Conservation (phyloP, 179 eudicot species). For the Sideroxylon spinosum region DNA sequence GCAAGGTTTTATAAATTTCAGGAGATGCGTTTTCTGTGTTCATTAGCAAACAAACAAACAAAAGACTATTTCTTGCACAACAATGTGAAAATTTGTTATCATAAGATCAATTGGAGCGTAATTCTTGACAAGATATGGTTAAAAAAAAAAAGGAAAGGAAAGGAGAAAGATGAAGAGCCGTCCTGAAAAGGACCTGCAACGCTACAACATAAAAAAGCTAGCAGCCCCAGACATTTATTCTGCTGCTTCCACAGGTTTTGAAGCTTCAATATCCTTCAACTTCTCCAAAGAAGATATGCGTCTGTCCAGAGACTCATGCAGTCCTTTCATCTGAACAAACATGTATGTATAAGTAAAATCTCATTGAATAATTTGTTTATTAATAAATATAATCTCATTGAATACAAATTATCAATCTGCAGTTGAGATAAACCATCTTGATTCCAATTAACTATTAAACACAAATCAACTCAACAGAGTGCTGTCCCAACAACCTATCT, state of each 20-base stretch:
- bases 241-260: slow-evolving; percentile 43
- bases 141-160: not conserved
- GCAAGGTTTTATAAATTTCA: not conserved
- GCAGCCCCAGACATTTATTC: slow-evolving; percentile 30
- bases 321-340: slow-evolving; percentile 50
- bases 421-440: not conserved
- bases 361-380: not conserved
- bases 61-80: not conserved
- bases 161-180: not conserved
- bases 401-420: not conserved
- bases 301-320: slow-evolving; percentile 55
- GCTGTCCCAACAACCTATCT: not conserved
- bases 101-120: not conserved
- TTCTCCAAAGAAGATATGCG: slow-evolving; percentile 63
- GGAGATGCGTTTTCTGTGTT: not conserved
- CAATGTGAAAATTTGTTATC: not conserved
- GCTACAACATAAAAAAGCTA: not conserved
- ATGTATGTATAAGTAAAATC: not conserved
- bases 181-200: not conserved
- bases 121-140: not conserved
- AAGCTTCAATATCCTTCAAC: slow-evolving; percentile 45
- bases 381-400: not conserved
- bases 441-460: not conserved
- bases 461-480: slow-evolving; percentile 3
- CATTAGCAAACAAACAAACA: slow-evolving; percentile 1